These are phyloP conservation scores for Orbilia ellipsospora DNA, from an alignment of 2,329 filamentous ascomycete genomes.

Conservation along the genomic window DNA sequence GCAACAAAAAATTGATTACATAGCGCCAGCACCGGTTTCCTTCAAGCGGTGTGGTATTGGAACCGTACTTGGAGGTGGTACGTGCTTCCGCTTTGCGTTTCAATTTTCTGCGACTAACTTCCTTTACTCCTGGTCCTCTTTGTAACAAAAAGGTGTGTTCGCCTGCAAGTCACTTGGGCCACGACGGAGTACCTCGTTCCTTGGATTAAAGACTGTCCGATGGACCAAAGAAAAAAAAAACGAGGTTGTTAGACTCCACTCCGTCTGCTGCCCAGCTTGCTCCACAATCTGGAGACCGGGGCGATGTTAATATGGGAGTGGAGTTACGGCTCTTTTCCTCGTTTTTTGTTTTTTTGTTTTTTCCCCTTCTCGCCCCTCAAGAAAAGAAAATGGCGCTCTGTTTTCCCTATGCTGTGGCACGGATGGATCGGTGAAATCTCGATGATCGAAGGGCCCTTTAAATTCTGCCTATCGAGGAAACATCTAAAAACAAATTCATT, in stretches of 20 bases:
- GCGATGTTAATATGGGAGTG: constrained; percentile 53
- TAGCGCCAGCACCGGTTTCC: constrained; percentile 55
- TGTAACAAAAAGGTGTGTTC: constrained; percentile 7
- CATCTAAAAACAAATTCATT: constrained; percentile 20
- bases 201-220: constrained; percentile 52
- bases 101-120: not conserved
- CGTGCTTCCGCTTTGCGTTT: constrained; percentile 46
- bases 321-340: constrained; percentile 40
- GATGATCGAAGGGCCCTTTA: constrained; percentile 44
- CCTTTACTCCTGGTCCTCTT: constrained; percentile 7
- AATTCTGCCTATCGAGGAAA: constrained; percentile 47
- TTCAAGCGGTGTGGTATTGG: constrained; percentile 6
- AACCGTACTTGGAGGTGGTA: constrained; percentile 33
- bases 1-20: constrained; percentile 49
- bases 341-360: constrained; percentile 35
- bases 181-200: constrained; percentile 55
- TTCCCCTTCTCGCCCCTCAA: constrained; percentile 30
- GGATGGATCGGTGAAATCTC: constrained; percentile 52
- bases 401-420: constrained; percentile 32
- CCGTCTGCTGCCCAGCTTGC: constrained; percentile 47
- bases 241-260: constrained; percentile 55
- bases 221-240: constrained; percentile 50
- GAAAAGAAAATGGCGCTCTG: constrained; percentile 46
- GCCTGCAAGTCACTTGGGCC: constrained; percentile 51
- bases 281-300: constrained; percentile 55